A percentile compares a stretch with the other conserved stretches of the same genome.
phyloP scores from a whole-genome alignment of 352 stramenopile genomes.

The Peronospora destructor region DNA sequence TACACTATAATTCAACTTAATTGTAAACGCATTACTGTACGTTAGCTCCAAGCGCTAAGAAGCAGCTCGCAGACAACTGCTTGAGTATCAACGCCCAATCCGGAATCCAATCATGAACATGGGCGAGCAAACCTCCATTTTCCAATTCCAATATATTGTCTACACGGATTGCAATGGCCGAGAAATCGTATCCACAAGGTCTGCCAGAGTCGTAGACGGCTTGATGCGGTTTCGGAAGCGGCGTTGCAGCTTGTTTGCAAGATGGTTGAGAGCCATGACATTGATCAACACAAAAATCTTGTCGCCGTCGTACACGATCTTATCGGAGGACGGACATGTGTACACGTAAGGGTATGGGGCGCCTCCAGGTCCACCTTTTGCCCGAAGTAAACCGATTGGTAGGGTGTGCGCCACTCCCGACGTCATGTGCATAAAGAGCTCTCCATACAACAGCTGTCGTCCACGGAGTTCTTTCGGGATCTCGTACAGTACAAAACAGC shows the following conservation, averaged over 20 bases:
- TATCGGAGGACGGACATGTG: constrained; percentile 57
- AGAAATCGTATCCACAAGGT: constrained; percentile 21
- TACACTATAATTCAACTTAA: too few relatives aligned
- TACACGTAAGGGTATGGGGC: constrained; percentile 77
- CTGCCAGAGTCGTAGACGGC: constrained; percentile 16
- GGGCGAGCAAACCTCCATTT: neutral
- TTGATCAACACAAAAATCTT: constrained; percentile 83
- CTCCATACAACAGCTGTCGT: constrained; percentile 47
- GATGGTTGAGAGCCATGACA: constrained; percentile 54
- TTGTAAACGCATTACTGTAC: too few relatives aligned
- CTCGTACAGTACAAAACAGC: constrained; percentile 81
- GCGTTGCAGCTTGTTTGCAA: constrained; percentile 73
- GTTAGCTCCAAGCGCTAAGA: too few relatives aligned
- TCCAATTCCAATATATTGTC: neutral
- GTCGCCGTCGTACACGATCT: constrained; percentile 57
- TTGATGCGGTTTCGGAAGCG: constrained; percentile 47
- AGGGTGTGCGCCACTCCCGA: constrained; percentile 57
- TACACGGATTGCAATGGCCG: constrained; percentile 15
- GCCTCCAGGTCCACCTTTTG: constrained; percentile 34
- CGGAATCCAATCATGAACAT: too few relatives aligned
- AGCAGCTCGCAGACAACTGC: too few relatives aligned
- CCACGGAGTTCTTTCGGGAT: constrained; percentile 51
- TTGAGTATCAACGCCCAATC: too few relatives aligned
- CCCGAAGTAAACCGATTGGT: constrained; percentile 70
- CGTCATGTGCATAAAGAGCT: constrained; percentile 77